Conservation (phyloP, 176 grass and related monocot species). For the Oryza glumipatula region DNA sequence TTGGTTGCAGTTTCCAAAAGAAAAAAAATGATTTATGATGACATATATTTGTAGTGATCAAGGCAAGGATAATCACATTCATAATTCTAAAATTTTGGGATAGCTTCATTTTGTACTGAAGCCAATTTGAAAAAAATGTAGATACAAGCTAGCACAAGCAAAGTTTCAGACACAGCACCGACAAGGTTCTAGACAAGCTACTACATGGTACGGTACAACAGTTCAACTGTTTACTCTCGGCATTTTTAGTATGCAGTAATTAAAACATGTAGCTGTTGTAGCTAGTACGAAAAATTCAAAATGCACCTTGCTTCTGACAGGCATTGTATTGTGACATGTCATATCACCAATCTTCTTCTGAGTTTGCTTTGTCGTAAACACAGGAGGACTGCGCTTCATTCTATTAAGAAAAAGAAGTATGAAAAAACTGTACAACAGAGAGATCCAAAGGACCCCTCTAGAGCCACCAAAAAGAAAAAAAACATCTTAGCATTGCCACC, state of each 20-base stretch:
- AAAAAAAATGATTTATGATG: too few species aligned
- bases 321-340: not conserved
- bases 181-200: not conserved
- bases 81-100: not conserved
- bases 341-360: not conserved
- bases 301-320: not conserved
- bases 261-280: not conserved
- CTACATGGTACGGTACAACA: not conserved
- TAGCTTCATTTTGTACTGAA: too few species aligned
- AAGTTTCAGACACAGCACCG: not conserved
- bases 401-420: too few species aligned
- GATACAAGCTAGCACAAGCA: not conserved
- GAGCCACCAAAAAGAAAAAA: too few species aligned
- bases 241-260: not conserved
- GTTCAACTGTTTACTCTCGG: conserved; percentile 7
- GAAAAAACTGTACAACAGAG: too few species aligned
- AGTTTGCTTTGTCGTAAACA: not conserved
- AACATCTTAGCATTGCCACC: too few species aligned
- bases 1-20: not conserved
- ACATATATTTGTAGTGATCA: too few species aligned
- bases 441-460: too few species aligned
- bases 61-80: not conserved
- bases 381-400: too few species aligned
- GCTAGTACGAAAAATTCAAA: not conserved
- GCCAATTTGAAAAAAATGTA: not conserved